Base-by-base conservation (phyloP, 495 filamentous ascomycete genomes). In the Tuber borchii region DNA sequence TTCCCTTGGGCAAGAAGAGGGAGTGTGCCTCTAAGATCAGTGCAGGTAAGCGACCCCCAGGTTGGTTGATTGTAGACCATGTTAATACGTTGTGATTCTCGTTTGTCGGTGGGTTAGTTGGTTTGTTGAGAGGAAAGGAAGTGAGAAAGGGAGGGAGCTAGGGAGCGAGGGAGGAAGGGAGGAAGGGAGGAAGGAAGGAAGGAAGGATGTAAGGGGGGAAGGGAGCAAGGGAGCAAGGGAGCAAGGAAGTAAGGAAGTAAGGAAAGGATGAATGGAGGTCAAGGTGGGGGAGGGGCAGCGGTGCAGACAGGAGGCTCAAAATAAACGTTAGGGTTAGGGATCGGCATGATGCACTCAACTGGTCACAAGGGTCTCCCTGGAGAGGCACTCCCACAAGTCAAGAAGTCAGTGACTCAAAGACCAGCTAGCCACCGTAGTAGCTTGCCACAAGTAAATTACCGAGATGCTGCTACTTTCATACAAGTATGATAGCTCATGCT, bases 1-100 rank as follows among this genome's bases (percentile, higher is more conserved):
- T 97, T 97, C 75, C 93, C 91, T 43, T 87, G 85, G 51, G 89
- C 88, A 51, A 92, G 78, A 22, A 89, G 86, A 8, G 86, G 88
- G 72, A 92, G 81, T 26, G 84, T 81, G n/a, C 85, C 85, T 76
- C 86, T 80, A 42, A 92, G 86, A 73, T 89, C 87, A 56, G 87
- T 87, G 45, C 82, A 82, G 34, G 87, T 88, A 45, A 89, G 78
- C 70, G 88, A 84, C 72, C 80, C 77, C 75, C 72, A 45, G 31
- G 26, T n/a, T 74, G 69, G 65, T 61, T 2, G 56, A 48, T 10
- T 17, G 73, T 74, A 71, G 39, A 34, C 65, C 7, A 8, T 26
- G 51, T 61, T 16, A 0, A 56, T 56, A 9, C 2, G 22, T n/a
- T 9, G 56, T 16, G 56, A 65, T 65, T 31, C 19, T 34, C 5